These are phyloP conservation scores for Solanum hybrid DNA, from an alignment of 305 asterid genomes.

Conservation along the genomic window DNA sequence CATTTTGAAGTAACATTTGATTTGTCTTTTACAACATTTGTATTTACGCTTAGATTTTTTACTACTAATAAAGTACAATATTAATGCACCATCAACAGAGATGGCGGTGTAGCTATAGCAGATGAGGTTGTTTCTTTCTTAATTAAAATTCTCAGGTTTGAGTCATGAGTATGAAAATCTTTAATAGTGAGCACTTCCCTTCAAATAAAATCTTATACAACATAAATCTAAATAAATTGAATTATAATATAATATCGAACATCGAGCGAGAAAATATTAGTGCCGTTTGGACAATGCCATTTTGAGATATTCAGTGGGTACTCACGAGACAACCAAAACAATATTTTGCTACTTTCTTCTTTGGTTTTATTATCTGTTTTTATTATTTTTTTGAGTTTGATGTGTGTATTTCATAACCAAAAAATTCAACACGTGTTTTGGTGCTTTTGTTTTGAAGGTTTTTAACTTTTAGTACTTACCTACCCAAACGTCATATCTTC, in stretches of 20 bases:
- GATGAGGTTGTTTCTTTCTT: not conserved
- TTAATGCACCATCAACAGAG: not conserved
- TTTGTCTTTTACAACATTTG: not conserved
- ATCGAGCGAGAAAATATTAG: not conserved
- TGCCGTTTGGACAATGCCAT: not conserved
- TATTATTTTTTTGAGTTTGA: not conserved
- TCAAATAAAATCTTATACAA: no score
- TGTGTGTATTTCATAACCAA: not conserved
- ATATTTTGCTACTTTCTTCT: not conserved
- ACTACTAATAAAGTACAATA: not conserved
- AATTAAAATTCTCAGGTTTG: not conserved
- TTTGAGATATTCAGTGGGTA: not conserved
- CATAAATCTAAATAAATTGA: rapidly evolving
- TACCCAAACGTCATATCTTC: not conserved
- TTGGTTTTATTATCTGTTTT: not conserved
- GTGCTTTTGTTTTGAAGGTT: not conserved
- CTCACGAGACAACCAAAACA: not conserved
- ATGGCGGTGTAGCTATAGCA: not conserved
- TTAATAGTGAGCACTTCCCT: rapidly evolving
- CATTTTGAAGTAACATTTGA: not conserved
- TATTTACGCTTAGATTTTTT: not conserved
- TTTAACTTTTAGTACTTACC: not conserved
- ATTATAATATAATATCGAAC: not conserved
- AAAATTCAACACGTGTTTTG: not conserved
- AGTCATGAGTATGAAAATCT: not conserved